phyloP scores from a whole-genome alignment of 1,284 basidiomycete genomes.

The Ceratobasidium papillatum region DNA sequence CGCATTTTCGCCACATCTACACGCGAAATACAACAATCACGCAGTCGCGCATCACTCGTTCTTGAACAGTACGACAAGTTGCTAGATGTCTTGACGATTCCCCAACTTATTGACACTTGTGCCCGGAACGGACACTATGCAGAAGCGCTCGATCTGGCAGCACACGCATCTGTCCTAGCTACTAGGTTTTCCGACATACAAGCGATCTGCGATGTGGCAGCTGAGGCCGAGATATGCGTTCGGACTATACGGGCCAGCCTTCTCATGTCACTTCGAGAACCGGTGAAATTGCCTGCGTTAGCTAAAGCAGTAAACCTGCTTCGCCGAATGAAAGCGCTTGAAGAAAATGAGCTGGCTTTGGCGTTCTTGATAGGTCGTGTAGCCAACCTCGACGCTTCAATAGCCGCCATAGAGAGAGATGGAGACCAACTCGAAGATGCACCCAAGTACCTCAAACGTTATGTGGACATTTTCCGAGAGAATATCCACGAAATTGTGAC shows the following conservation, averaged over 20 bases:
- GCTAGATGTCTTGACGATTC: conserved; percentile 88
- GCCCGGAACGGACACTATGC: conserved; percentile 90
- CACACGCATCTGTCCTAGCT: conserved; percentile 66
- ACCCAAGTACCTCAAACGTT: conserved; percentile 80
- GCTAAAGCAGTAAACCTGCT: conserved; percentile 89
- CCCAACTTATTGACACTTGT: conserved; percentile 88
- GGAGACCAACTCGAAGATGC: conserved; percentile 61
- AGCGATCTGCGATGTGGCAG: conserved; percentile 65
- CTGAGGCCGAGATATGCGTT: conserved; percentile 78
- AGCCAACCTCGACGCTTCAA: conserved; percentile 59
- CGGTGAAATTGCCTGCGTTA: conserved; percentile 86
- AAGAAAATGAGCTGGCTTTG: conserved; percentile 71
- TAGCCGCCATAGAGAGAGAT: conserved; percentile 59
- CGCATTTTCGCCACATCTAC: conserved; percentile 69
- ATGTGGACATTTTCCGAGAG: conserved; percentile 92
- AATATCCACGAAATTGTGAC: conserved; percentile 90
- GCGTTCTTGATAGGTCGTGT: conserved; percentile 73
- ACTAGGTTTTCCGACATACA: conserved; percentile 56
- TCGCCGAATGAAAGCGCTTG: conserved; percentile 73
- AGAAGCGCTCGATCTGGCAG: conserved; percentile 84
- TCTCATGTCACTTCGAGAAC: conserved; percentile 79
- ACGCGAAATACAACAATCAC: conserved; percentile 65
- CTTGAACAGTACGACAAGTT: conserved; percentile 92
- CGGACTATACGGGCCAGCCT: conserved; percentile 75
- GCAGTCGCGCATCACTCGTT: conserved; percentile 78